These are phyloP conservation scores for Coprinellus aureogranulatus DNA, from an alignment of 768 basidiomycete species.

Conservation along the genomic window DNA sequence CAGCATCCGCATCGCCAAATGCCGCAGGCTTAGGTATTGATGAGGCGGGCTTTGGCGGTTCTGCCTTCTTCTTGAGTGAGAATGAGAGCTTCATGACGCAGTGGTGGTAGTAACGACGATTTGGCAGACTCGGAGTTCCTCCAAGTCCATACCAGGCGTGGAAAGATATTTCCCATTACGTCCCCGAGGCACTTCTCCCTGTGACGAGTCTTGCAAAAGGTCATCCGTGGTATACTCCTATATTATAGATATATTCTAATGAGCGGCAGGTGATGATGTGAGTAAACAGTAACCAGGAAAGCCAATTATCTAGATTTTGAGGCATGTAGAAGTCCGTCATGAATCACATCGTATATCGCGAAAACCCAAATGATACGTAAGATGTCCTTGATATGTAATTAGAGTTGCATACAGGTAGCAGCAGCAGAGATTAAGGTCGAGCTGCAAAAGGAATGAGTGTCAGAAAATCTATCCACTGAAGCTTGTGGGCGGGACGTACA, in stretches of 20 bases:
- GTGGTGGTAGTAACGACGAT: not conserved
- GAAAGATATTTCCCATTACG: too few species aligned
- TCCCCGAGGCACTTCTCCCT: too few species aligned
- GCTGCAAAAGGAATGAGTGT: constrained; percentile 20
- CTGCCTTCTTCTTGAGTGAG: constrained; percentile 68
- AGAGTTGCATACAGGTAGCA: not conserved
- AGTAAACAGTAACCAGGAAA: not conserved
- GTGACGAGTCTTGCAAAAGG: too few species aligned
- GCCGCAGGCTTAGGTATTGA: constrained; percentile 42
- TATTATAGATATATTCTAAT: not conserved
- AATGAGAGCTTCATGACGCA: constrained; percentile 83
- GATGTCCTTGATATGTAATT: not conserved
- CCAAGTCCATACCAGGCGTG: too few species aligned
- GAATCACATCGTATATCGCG: constrained; percentile 1
- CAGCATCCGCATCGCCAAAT: constrained; percentile 57
- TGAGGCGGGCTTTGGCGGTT: constrained; percentile 45
- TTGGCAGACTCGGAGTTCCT: too few species aligned
- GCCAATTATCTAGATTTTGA: constrained; percentile 1
- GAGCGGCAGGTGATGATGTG: not conserved
- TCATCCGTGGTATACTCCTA: not conserved
- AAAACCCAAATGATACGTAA: not conserved
- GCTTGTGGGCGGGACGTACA: constrained; percentile 42
- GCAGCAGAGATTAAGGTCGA: constrained; percentile 31
- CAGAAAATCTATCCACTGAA: not conserved
- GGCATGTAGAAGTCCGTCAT: not conserved